Base-by-base conservation (phyloP, 768 basidiomycete species). In the Russula emetica region DNA sequence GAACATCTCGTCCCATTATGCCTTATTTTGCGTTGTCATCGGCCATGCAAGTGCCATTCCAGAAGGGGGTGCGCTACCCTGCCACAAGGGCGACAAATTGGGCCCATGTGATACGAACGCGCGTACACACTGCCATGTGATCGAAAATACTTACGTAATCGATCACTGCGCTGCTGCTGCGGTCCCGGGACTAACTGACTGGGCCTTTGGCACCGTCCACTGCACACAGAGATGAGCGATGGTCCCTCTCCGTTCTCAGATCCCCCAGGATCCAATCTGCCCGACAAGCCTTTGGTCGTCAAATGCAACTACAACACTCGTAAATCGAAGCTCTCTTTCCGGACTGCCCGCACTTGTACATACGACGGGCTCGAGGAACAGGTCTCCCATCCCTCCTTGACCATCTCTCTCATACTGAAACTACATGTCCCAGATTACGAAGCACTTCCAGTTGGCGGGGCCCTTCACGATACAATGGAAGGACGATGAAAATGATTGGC, bases 401-500 rank as follows among this genome's bases (percentile, higher is more conserved):
- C 42, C 55, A 58, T 62, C 52, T 44, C 58, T 61, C 54, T 66
- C 42, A 61, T 26, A 58, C 64, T 40, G 36, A 62, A 28, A 10
- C 36, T 42, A 32, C 32, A 42, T 20, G 55, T 58, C 42, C 32
- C 62, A 96, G 94, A 82, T 97, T 38, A 92, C 92, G 69, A 87
- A 92, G 71, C 87, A 86, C 65, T 97, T 93, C 72, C 82, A 86
- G 1, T 82, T 96, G 26, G 84, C 80, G 49, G 83, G 84, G 5
- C 76, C 85, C 7, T 96, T 89, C 70, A 78, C 78, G 5, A 86
- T 98, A 61, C 79, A 85, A 5, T 97, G 93, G 76, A 89, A 85
- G 69, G 93, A 94, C 70, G 92, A 97, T 71, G 92, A 95, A 63
- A 88, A 87, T 62, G 92, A 94, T 72, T 80, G 83, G 61, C 84